Evolutionary conservation across 306 rosid genomes (phyloP).

Genomic region (Medicago truncatula): MtrunA17r5.0-ANR NC_053048.1:38273001-38273500

Average conservation of each 20-base stretch:
- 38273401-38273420: too few species aligned
- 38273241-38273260: background rate
- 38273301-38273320: too few species aligned
- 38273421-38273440: too few species aligned
- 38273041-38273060: conserved; percentile 15
- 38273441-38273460: too few species aligned
- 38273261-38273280: background rate
- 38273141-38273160: conserved; percentile 9
- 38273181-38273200: background rate
- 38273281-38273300: too few species aligned
- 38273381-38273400: too few species aligned
- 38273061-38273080: background rate
- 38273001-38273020: background rate
- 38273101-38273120: background rate
- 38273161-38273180: background rate
- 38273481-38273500: too few species aligned
- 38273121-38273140: background rate
- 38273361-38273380: too few species aligned
- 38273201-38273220: background rate
- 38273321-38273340: background rate
- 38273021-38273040: background rate
- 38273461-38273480: too few species aligned
- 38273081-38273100: background rate
- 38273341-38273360: too few species aligned
- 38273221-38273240: background rate